Conservation (phyloP, 768 basidiomycete species). For the Mycena indigotica region DNA sequence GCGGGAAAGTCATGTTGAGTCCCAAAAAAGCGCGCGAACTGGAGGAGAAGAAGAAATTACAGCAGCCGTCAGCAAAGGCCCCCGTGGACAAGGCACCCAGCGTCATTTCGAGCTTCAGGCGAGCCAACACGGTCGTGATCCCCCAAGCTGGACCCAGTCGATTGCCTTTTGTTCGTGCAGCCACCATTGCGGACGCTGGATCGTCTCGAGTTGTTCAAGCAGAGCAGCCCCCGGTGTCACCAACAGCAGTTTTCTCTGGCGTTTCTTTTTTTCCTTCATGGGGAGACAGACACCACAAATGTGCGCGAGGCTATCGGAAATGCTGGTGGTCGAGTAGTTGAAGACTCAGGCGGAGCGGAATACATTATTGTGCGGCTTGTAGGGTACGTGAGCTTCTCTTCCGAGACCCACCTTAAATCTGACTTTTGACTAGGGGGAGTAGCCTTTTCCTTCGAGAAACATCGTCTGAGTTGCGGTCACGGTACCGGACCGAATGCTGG, state of each 20-base stretch:
- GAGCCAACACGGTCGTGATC: constrained; percentile 64
- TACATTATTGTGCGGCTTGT: constrained; percentile 73
- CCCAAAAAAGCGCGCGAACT: constrained; percentile 48
- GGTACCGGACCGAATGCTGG: constrained; percentile 92
- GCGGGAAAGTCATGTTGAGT: constrained; percentile 61
- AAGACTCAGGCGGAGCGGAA: constrained; percentile 55
- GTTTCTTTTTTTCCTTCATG: constrained; percentile 60
- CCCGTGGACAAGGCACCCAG: constrained; percentile 29
- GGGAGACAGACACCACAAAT: constrained; percentile 61
- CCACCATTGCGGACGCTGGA: not conserved
- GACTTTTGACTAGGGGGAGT: constrained; percentile 56
- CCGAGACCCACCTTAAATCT: not conserved
- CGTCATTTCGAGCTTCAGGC: constrained; percentile 61
- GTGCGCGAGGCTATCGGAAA: constrained; percentile 65
- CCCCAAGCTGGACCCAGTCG: constrained; percentile 22
- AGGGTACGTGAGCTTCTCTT: constrained; percentile 48
- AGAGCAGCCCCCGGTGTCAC: constrained; percentile 1
- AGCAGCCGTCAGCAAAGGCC: constrained; percentile 23
- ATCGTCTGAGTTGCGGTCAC: constrained; percentile 45
- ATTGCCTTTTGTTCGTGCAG: constrained; percentile 10
- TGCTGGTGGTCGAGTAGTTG: constrained; percentile 54
- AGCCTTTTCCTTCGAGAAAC: constrained; percentile 62
- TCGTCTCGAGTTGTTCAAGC: not conserved
- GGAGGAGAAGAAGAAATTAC: constrained; percentile 20
- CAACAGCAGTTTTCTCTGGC: constrained; percentile 52